Evolutionary conservation across 768 basidiomycete species (phyloP).

Genomic region (Pulveroboletus sp.): DNA sequence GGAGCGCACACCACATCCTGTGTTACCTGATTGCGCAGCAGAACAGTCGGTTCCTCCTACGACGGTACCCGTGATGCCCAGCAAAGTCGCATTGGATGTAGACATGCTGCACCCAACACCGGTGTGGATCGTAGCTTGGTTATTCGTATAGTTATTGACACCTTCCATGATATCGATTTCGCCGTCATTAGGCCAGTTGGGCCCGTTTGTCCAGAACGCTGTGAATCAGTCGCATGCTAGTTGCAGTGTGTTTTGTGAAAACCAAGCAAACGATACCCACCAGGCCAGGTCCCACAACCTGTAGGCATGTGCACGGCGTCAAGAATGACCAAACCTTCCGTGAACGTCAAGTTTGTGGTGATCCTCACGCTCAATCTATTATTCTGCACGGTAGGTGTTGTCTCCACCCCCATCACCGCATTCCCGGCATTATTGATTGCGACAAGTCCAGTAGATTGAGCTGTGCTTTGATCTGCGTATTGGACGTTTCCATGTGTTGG

Average conservation of each 20-base stretch:
- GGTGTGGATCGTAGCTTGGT: constrained; percentile 82
- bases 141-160: constrained; percentile 72
- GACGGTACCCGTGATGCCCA: constrained; percentile 59
- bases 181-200: constrained; percentile 45
- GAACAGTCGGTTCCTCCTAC: constrained; percentile 71
- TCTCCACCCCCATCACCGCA: constrained; percentile 87
- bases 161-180: constrained; percentile 88
- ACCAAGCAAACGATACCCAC: constrained; percentile 17
- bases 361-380: constrained; percentile 79
- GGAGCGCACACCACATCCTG: constrained; percentile 79
- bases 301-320: constrained; percentile 88
- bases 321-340: constrained; percentile 68
- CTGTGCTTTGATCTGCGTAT: constrained; percentile 60
- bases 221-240: not conserved
- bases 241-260: not conserved
- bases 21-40: constrained; percentile 61
- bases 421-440: constrained; percentile 66
- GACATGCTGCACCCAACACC: constrained; percentile 63
- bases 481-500: constrained; percentile 73
- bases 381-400: constrained; percentile 63
- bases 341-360: constrained; percentile 54
- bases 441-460: constrained; percentile 55
- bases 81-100: constrained; percentile 38
- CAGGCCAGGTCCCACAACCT: constrained; percentile 86
- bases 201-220: constrained; percentile 51